Percentiles rank a stretch among this genome's conserved stretches.
These are phyloP conservation scores for Colletotrichum tabaci DNA, from an alignment of 2,329 filamentous ascomycete species.

Conservation along the genomic window DNA sequence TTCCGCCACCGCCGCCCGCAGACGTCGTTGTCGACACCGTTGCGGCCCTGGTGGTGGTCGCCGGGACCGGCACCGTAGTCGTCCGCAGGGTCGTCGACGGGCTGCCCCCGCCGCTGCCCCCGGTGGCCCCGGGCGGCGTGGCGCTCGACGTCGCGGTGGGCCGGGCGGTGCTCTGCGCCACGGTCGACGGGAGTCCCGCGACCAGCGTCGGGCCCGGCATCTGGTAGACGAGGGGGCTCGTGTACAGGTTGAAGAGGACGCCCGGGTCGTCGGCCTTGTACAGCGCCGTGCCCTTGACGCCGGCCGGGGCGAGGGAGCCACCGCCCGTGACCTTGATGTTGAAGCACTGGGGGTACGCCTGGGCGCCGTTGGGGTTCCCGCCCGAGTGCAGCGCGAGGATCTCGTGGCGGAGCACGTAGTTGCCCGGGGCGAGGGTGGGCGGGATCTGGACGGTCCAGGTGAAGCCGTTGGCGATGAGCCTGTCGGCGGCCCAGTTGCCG, in stretches of 20 bases:
- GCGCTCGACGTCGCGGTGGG: conserved; percentile 35
- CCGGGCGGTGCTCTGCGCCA: conserved; percentile 37
- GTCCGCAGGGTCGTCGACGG: conserved; percentile 31
- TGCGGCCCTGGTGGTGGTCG: conserved; percentile 26
- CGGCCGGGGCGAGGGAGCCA: conserved; percentile 50
- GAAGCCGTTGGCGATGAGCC: conserved; percentile 63
- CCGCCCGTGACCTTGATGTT: conserved; percentile 63
- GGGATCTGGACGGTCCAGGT: conserved; percentile 66
- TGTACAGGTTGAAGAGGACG: conserved; percentile 55
- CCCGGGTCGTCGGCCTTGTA: conserved; percentile 54
- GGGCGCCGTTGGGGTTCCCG: conserved; percentile 57
- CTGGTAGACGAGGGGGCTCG: conserved; percentile 48
- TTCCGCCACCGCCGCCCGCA: conserved; percentile 33
- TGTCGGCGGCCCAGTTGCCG: conserved; percentile 71
- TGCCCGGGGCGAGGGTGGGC: conserved; percentile 61
- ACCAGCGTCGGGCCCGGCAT: conserved; percentile 52
- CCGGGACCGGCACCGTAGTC: conserved; percentile 15
- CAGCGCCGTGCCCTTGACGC: conserved; percentile 53
- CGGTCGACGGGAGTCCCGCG: conserved; percentile 38
- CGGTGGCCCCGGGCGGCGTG: conserved; percentile 40
- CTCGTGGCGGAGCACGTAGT: conserved; percentile 70
- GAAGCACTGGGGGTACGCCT: conserved; percentile 67
- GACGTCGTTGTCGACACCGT: conserved; percentile 31
- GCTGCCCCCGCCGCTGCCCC: conserved; percentile 27
- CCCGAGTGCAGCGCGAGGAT: conserved; percentile 70